Percentiles rank a stretch among this genome's conserved stretches.
Evolutionary conservation across 306 rosid species (phyloP).

Genomic region (Quercus cerris): DNA sequence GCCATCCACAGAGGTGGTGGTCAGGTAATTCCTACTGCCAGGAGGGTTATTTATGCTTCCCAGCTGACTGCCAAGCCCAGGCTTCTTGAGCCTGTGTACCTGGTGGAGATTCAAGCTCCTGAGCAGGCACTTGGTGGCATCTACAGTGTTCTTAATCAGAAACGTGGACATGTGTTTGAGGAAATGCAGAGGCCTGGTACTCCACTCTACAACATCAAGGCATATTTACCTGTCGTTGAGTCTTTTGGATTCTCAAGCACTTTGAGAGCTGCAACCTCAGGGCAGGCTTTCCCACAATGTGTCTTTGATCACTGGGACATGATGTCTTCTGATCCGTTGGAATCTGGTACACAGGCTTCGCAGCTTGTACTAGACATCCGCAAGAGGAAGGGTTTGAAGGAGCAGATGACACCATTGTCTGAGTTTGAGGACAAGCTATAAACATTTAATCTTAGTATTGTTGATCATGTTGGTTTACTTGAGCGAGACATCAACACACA

Average conservation of each 20-base stretch:
- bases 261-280: constrained; percentile 87
- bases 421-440: constrained; percentile 78
- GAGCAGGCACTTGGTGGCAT: constrained; percentile 83
- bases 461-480: background rate
- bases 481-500: background rate
- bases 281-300: constrained; percentile 93
- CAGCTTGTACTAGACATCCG: constrained; percentile 61
- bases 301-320: constrained; percentile 96
- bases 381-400: constrained; percentile 97
- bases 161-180: constrained; percentile 75
- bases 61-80: constrained; percentile 76
- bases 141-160: constrained; percentile 80
- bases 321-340: constrained; percentile 87
- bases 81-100: constrained; percentile 78
- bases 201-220: constrained; percentile 78
- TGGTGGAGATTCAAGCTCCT: constrained; percentile 87
- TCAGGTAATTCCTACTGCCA: constrained; percentile 78
- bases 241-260: constrained; percentile 75
- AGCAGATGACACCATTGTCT: constrained; percentile 78
- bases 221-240: constrained; percentile 69
- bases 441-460: background rate
- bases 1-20: constrained; percentile 91
- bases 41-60: constrained; percentile 76
- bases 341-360: constrained; percentile 65
- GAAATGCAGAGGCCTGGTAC: constrained; percentile 81